Conservation (phyloP, 805 yeast species). For the Nakazawaea ambrosiae region DNA sequence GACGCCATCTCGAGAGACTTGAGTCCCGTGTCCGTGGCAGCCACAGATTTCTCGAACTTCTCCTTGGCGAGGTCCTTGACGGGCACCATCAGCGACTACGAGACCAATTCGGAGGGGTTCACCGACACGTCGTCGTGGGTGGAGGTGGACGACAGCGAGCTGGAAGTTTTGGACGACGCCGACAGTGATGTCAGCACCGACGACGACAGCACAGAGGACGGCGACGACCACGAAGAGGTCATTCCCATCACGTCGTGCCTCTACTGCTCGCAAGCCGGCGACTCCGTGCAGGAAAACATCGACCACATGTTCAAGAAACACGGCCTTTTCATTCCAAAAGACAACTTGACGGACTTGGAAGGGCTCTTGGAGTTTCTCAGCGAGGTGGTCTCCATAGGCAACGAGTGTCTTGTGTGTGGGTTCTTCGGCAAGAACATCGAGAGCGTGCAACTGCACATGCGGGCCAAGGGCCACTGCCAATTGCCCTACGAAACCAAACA, state of each 20-base stretch:
- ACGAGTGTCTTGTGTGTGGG: slow-evolving; percentile 38
- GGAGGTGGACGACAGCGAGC: slow-evolving; percentile 15
- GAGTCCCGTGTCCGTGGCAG: slow-evolving; percentile 51
- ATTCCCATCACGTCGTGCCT: slow-evolving; percentile 38
- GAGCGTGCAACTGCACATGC: slow-evolving; percentile 36
- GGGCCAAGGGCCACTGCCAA: slow-evolving; percentile 36
- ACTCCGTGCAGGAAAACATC: slow-evolving; percentile 23
- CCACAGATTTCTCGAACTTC: slow-evolving; percentile 47
- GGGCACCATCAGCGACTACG: slow-evolving; percentile 20
- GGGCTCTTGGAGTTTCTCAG: slow-evolving; percentile 30
- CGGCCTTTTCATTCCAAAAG: slow-evolving; percentile 37
- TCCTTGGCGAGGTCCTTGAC: slow-evolving; percentile 39
- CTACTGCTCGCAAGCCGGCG: slow-evolving; percentile 37
- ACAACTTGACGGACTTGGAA: slow-evolving; percentile 28
- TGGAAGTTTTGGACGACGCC: not conserved
- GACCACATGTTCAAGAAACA: slow-evolving; percentile 37
- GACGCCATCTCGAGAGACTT: slow-evolving; percentile 23
- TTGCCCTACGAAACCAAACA: slow-evolving; percentile 37
- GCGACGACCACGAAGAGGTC: slow-evolving; percentile 15
- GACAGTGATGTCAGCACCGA: slow-evolving; percentile 17
- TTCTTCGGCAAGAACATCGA: slow-evolving; percentile 33
- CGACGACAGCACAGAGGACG: slow-evolving; percentile 5
- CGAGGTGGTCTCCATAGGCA: slow-evolving; percentile 30
- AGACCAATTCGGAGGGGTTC: slow-evolving; percentile 29
- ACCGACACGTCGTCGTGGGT: slow-evolving; percentile 20